Conservation (phyloP, 257 asterid genomes). For the Solanum etuberosum region DNA sequence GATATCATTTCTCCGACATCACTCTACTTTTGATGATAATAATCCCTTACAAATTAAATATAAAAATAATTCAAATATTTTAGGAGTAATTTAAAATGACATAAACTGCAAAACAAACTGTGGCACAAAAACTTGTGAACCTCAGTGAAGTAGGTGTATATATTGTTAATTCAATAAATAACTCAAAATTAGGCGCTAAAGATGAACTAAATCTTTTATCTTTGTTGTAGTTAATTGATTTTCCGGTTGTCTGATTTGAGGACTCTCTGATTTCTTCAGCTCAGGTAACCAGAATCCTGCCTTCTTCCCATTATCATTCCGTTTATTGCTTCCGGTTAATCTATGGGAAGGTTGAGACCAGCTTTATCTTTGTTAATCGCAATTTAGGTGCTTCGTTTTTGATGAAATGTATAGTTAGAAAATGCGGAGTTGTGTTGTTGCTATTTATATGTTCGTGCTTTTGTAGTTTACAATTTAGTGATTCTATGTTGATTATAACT, state of each 20-base stretch:
- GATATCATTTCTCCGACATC: no score
- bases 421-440: background rate
- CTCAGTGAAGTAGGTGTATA: background rate
- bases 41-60: no score
- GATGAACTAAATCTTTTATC: background rate
- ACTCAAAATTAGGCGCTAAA: background rate
- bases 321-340: background rate
- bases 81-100: no score
- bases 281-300: background rate
- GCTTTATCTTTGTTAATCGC: background rate
- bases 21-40: no score
- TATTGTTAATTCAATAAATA: background rate
- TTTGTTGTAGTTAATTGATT: background rate
- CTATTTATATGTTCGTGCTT: background rate
- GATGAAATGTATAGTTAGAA: background rate
- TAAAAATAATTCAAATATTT: no score
- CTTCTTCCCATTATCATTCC: background rate
- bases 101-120: background rate
- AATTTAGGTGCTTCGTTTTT: background rate
- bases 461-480: background rate
- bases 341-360: background rate
- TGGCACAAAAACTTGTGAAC: background rate
- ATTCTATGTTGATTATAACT: background rate
- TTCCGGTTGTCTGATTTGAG: background rate
- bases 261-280: background rate